Percentiles rank a stretch among this genome's conserved stretches.
phyloP scores from a whole-genome alignment of 768 basidiomycete species.

The Holtermannia corniformis region DNA sequence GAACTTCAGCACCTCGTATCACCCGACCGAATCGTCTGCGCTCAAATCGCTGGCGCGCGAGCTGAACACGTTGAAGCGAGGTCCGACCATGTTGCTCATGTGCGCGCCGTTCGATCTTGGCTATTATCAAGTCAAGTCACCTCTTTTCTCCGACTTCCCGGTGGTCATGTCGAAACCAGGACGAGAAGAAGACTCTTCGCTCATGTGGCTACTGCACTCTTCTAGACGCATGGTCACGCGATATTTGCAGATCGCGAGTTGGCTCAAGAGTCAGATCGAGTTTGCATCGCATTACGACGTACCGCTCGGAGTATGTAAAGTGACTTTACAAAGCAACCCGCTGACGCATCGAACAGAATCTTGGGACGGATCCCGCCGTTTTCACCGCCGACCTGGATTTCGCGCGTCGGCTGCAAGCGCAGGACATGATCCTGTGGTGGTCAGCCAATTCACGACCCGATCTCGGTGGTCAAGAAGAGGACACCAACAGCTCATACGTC shows the following conservation, averaged over 20 bases:
- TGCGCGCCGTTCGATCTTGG: constrained; percentile 75
- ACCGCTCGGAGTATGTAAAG: constrained; percentile 55
- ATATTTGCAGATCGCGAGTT: constrained; percentile 65
- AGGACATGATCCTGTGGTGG: constrained; percentile 96
- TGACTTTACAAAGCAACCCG: not conserved
- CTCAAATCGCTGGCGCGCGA: constrained; percentile 81
- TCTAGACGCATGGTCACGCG: constrained; percentile 73
- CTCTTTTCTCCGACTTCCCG: constrained; percentile 69
- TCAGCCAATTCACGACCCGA: constrained; percentile 80
- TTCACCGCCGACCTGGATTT: constrained; percentile 81
- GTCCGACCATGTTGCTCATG: constrained; percentile 57
- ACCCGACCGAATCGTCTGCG: constrained; percentile 66
- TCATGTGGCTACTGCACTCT: constrained; percentile 81
- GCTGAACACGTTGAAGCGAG: constrained; percentile 60
- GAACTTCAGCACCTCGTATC: constrained; percentile 54
- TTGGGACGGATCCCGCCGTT: constrained; percentile 83
- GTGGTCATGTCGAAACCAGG: constrained; percentile 65
- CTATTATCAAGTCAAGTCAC: constrained; percentile 68
- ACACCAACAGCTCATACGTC: constrained; percentile 51
- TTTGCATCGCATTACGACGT: constrained; percentile 86
- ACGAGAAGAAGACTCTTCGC: constrained; percentile 53
- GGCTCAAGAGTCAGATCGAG: constrained; percentile 68
- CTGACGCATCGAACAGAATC: constrained; percentile 46
- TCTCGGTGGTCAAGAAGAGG: constrained; percentile 84
- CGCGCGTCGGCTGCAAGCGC: constrained; percentile 70